Evolutionary conservation across 2,329 filamentous ascomycete genomes (phyloP).

Genomic region (Septoria linicola): DNA sequence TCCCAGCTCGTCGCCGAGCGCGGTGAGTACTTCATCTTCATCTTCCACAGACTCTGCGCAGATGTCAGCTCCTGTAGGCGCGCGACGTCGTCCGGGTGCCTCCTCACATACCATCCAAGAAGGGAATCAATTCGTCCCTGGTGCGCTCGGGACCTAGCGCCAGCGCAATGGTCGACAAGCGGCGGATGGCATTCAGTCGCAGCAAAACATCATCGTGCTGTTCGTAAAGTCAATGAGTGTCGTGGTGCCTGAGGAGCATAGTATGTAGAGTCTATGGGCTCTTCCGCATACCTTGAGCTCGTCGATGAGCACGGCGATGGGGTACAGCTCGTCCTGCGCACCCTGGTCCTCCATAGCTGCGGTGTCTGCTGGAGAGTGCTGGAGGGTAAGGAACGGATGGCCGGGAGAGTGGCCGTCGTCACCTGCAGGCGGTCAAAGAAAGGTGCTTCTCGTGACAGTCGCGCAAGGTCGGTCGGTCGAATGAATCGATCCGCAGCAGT

Average conservation of each 20-base stretch:
- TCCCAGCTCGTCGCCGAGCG: conserved; percentile 93
- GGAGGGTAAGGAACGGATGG: conserved; percentile 32
- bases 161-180: conserved; percentile 95
- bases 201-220: conserved; percentile 98
- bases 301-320: conserved; percentile 98
- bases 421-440: conserved; percentile 16
- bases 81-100: background rate
- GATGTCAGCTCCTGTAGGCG: conserved; percentile 34
- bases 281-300: conserved; percentile 81
- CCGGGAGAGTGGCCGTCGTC: conserved; percentile 27
- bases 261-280: conserved; percentile 9
- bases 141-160: conserved; percentile 94
- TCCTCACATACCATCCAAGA: conserved; percentile 80
- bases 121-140: conserved; percentile 96
- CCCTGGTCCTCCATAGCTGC: conserved; percentile 79
- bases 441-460: conserved; percentile 10
- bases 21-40: conserved; percentile 96
- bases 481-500: background rate
- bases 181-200: conserved; percentile 96
- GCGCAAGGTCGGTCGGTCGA: conserved; percentile 11
- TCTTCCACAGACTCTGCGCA: conserved; percentile 91
- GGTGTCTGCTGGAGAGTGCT: conserved; percentile 15
- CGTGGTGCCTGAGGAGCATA: background rate
- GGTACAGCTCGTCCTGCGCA: conserved; percentile 97
- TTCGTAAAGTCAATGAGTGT: background rate